These are phyloP conservation scores for Saccharomyces hybrid DNA, from an alignment of 1,139 yeast species.

Conservation along the genomic window DNA sequence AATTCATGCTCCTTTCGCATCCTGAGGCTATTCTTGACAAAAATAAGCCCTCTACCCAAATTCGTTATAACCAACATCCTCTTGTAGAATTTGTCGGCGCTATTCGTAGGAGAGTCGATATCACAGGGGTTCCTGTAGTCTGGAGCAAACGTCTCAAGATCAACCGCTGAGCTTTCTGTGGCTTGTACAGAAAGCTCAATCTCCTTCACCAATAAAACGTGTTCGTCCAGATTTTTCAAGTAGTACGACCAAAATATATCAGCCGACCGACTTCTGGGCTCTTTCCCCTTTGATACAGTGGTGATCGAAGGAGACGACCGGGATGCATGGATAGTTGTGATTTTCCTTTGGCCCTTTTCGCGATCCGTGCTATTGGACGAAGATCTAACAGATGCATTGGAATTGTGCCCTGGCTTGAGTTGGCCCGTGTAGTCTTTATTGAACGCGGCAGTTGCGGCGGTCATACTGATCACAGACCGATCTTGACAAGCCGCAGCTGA, in stretches of 20 bases:
- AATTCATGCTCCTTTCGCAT: neutral
- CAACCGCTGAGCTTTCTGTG: neutral
- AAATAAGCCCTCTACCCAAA: neutral
- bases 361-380: neutral
- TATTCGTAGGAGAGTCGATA: neutral
- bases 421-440: neutral
- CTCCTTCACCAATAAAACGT: neutral
- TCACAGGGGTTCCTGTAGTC: neutral
- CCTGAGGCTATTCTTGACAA: neutral
- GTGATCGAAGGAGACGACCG: neutral
- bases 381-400: neutral
- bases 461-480: neutral
- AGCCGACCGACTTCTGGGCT: neutral
- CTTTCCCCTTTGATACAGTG: neutral
- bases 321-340: neutral
- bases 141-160: neutral
- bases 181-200: neutral
- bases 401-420: neutral
- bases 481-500: neutral
- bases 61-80: neutral
- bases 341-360: neutral
- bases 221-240: neutral
- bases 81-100: neutral
- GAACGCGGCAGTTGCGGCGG: neutral
- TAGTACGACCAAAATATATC: neutral